phyloP scores from a whole-genome alignment of 2,329 filamentous ascomycete genomes.

The Stemphylium lycopersici region DNA sequence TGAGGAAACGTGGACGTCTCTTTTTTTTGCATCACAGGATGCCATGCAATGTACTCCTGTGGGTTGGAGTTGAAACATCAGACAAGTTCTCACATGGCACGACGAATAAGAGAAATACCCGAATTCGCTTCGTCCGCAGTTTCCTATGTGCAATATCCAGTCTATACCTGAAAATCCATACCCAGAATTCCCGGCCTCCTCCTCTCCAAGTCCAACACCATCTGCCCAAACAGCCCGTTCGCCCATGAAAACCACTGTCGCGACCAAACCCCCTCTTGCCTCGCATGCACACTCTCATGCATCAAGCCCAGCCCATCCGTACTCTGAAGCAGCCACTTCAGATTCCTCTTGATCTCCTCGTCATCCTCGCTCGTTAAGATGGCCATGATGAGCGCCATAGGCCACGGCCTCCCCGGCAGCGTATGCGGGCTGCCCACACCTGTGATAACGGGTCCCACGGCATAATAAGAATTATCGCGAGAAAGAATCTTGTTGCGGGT shows the following conservation, averaged over 20 bases:
- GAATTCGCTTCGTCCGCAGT: no score
- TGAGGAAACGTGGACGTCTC: neutral
- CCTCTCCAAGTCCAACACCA: slow-evolving; percentile 53
- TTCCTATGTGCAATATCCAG: no score
- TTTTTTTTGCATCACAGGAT: slow-evolving; percentile 1
- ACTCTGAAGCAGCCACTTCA: slow-evolving; percentile 53
- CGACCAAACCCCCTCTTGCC: slow-evolving; percentile 50
- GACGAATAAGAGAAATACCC: no score
- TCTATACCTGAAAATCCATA: slow-evolving; percentile 33
- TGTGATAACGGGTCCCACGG: slow-evolving; percentile 53
- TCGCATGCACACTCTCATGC: slow-evolving; percentile 57
- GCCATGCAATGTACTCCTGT: no score
- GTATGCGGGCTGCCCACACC: slow-evolving; percentile 56
- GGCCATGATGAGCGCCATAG: slow-evolving; percentile 58
- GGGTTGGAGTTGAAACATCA: no score
- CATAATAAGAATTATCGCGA: slow-evolving; percentile 55
- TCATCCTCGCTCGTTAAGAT: slow-evolving; percentile 57
- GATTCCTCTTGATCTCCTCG: slow-evolving; percentile 50
- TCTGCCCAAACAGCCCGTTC: slow-evolving; percentile 58
- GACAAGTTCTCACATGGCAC: no score
- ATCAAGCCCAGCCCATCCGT: slow-evolving; percentile 57
- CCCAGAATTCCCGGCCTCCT: slow-evolving; percentile 51
- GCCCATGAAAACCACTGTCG: slow-evolving; percentile 60
- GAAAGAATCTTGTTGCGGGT: slow-evolving; percentile 54
- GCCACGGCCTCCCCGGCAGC: slow-evolving; percentile 55